Conservation (phyloP, 495 filamentous ascomycete species). For the Penicillium canariense region DNA sequence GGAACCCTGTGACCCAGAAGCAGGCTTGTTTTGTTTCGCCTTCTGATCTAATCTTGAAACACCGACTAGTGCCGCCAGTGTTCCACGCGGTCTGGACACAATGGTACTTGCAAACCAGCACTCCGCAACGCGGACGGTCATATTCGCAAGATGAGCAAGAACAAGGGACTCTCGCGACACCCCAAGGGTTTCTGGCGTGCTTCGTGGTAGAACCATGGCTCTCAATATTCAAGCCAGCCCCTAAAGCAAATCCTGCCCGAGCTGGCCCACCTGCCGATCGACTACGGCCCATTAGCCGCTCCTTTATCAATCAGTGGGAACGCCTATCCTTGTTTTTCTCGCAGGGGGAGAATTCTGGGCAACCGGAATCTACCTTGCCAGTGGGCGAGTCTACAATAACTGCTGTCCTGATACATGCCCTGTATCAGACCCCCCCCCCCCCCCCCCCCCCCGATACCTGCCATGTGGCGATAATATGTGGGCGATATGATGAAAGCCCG, state of each 20-base stretch:
- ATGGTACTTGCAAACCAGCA: neutral
- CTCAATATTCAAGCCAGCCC: neutral
- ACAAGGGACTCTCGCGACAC: neutral
- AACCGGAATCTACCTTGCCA: slow-evolving; percentile 6
- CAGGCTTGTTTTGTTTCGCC: neutral
- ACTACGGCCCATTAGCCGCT: slow-evolving; percentile 3
- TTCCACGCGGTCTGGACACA: neutral
- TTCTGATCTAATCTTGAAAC: slow-evolving; percentile 4
- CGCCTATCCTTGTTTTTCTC: slow-evolving; percentile 4
- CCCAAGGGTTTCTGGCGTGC: neutral
- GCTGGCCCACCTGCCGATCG: slow-evolving; percentile 17
- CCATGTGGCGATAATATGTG: neutral
- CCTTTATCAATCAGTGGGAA: slow-evolving; percentile 27
- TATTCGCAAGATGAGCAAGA: neutral
- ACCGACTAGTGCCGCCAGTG: neutral
- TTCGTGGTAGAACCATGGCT: neutral
- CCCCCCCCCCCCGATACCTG: neutral
- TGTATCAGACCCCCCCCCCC: slow-evolving; percentile 14
- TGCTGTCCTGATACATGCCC: slow-evolving; percentile 11
- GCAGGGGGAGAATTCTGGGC: neutral
- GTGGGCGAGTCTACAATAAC: slow-evolving; percentile 3
- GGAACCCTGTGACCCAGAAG: neutral
- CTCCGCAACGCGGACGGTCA: neutral
- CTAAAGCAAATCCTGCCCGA: slow-evolving; percentile 4
- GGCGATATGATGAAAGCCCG: neutral